Conservation (phyloP, 2,329 filamentous ascomycete species). For the Ceratocystis smalleyi region DNA sequence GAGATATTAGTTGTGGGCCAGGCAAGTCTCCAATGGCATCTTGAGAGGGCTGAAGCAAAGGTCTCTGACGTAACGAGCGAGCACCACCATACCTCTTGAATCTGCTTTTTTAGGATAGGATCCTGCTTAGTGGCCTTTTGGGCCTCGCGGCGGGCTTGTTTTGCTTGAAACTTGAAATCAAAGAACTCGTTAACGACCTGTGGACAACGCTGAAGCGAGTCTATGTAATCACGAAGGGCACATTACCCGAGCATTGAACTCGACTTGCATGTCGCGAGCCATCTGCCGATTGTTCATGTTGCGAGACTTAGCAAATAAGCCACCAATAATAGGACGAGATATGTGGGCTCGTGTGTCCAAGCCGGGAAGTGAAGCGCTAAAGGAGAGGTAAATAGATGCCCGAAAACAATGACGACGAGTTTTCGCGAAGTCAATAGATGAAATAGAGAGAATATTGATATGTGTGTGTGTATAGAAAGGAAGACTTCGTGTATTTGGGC, state of each 20-base stretch:
- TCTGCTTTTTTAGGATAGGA: slow-evolving; percentile 45
- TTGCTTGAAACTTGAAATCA: slow-evolving; percentile 38
- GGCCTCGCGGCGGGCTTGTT: slow-evolving; percentile 45
- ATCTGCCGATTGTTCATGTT: slow-evolving; percentile 44
- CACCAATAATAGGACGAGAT: too few species aligned
- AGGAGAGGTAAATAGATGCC: too few species aligned
- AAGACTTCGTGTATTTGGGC: background rate
- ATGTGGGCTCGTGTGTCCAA: too few species aligned
- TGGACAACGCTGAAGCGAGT: too few species aligned
- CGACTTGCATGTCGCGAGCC: slow-evolving; percentile 45
- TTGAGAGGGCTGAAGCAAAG: background rate
- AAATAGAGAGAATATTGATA: background rate
- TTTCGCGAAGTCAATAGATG: too few species aligned
- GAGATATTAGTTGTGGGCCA: background rate
- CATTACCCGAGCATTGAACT: slow-evolving; percentile 43
- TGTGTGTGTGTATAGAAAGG: background rate
- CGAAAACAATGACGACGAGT: too few species aligned
- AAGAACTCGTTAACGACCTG: background rate
- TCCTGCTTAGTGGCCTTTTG: slow-evolving; percentile 47
- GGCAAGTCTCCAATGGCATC: background rate
- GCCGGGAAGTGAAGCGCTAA: too few species aligned
- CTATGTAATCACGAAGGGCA: background rate
- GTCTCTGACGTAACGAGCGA: background rate
- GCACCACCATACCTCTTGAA: slow-evolving; percentile 32
- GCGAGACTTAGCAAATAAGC: slow-evolving; percentile 11